Conservation (phyloP, 805 yeast genomes). For the Ogataea degrootiae region DNA sequence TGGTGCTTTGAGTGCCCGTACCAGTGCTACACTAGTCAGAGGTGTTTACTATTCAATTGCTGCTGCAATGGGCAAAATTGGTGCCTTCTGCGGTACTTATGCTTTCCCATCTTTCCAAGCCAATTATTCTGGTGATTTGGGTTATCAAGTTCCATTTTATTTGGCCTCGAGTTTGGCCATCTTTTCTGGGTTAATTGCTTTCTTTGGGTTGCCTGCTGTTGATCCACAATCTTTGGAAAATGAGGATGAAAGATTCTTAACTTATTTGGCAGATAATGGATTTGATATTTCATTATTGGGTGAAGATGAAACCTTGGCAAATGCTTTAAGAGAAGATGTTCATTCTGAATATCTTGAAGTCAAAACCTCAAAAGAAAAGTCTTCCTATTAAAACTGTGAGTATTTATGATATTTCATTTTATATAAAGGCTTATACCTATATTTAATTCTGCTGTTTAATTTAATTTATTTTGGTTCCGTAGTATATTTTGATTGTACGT, state of each 20-base stretch:
- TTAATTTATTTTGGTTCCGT: too few species aligned
- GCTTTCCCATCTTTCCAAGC: constrained; percentile 77
- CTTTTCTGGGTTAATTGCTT: constrained; percentile 61
- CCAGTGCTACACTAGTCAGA: constrained; percentile 81
- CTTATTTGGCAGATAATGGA: constrained; percentile 62
- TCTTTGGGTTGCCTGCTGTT: constrained; percentile 72
- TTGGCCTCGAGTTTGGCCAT: constrained; percentile 74
- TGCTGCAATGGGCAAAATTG: constrained; percentile 87
- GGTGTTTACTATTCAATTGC: constrained; percentile 90
- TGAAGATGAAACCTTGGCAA: constrained; percentile 24
- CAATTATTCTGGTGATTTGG: constrained; percentile 54
- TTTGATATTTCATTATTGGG: constrained; percentile 63
- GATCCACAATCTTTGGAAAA: constrained; percentile 76
- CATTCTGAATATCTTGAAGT: neutral
- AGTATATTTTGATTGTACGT: too few species aligned
- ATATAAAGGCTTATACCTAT: too few species aligned
- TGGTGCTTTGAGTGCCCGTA: constrained; percentile 82
- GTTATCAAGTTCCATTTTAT: constrained; percentile 75
- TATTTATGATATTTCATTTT: too few species aligned
- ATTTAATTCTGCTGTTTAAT: too few species aligned
- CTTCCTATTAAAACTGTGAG: neutral
- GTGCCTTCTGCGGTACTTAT: constrained; percentile 88
- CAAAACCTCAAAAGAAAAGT: neutral
- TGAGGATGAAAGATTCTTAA: constrained; percentile 71
- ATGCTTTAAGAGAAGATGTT: constrained; percentile 6